Conservation (phyloP, 306 rosid genomes). For the Lathyrus sativus region DNA sequence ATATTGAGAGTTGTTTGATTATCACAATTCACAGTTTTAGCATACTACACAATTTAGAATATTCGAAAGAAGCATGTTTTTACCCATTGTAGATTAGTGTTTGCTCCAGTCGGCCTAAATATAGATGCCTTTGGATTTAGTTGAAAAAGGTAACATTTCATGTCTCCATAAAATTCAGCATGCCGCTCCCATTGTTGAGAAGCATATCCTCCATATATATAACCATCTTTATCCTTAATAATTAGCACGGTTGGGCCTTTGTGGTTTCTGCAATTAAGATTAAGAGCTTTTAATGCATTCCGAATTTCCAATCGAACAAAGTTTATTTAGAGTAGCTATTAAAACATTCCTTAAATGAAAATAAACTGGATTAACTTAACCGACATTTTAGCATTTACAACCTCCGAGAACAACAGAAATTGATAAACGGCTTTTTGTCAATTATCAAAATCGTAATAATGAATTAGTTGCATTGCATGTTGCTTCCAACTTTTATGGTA, state of each 20-base stretch:
- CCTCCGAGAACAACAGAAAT: slow-evolving; percentile 16
- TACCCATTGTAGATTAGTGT: slow-evolving; percentile 91
- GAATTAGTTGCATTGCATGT: background rate
- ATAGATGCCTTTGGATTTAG: slow-evolving; percentile 76
- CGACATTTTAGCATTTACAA: slow-evolving; percentile 30
- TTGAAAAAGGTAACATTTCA: slow-evolving; percentile 80
- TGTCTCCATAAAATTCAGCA: slow-evolving; percentile 86
- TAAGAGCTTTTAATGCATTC: slow-evolving; percentile 43
- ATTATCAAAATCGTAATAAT: slow-evolving; percentile 14
- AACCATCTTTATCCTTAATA: slow-evolving; percentile 79
- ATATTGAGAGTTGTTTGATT: background rate
- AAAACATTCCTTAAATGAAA: slow-evolving; percentile 6
- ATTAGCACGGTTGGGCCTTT: slow-evolving; percentile 80
- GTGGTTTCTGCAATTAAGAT: slow-evolving; percentile 65
- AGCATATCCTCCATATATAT: slow-evolving; percentile 87
- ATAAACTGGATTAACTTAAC: slow-evolving; percentile 34
- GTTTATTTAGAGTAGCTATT: slow-evolving; percentile 33
- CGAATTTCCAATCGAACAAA: slow-evolving; percentile 36
- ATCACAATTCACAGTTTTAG: slow-evolving; percentile 2
- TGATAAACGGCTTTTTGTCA: background rate
- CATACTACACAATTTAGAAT: slow-evolving; percentile 9
- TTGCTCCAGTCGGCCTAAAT: slow-evolving; percentile 84
- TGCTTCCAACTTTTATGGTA: slow-evolving; percentile 5
- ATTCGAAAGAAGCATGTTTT: slow-evolving; percentile 26
- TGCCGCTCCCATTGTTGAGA: slow-evolving; percentile 93